phyloP scores from a whole-genome alignment of 2,329 filamentous ascomycete species.

The Sporothrix inflata region DNA sequence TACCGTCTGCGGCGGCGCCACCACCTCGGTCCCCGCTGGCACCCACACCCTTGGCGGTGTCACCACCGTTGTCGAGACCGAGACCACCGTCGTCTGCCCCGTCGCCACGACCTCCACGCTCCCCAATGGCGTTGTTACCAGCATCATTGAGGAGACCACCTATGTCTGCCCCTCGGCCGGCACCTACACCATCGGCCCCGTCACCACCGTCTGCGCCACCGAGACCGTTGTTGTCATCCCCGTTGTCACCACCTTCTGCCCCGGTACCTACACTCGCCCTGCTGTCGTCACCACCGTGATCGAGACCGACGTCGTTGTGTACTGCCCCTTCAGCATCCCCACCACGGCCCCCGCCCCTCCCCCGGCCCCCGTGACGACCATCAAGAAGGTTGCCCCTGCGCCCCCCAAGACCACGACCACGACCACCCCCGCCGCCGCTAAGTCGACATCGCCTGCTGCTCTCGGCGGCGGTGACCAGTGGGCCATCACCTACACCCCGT shows the following conservation, averaged over 20 bases:
- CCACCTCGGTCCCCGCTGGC: conserved; percentile 65
- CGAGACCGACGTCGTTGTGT: conserved; percentile 67
- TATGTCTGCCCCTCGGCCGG: conserved; percentile 50
- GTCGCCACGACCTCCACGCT: conserved; percentile 66
- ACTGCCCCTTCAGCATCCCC: conserved; percentile 67
- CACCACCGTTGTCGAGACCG: conserved; percentile 68
- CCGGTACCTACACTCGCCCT: conserved; percentile 74
- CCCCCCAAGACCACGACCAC: conserved; percentile 37
- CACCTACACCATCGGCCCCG: conserved; percentile 74
- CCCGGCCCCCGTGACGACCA: conserved; percentile 39
- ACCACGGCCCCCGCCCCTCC: conserved; percentile 33
- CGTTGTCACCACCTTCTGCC: conserved; percentile 63
- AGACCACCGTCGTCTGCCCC: conserved; percentile 71
- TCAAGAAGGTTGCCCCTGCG: conserved; percentile 22
- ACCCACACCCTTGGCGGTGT: conserved; percentile 72
- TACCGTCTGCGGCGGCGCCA: conserved; percentile 66
- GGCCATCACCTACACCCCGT: conserved; percentile 82
- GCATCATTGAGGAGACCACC: conserved; percentile 46
- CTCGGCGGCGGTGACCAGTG: conserved; percentile 59
- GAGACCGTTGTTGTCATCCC: conserved; percentile 66
- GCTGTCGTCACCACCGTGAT: conserved; percentile 69
- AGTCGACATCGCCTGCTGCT: conserved; percentile 39
- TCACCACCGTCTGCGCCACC: conserved; percentile 57
- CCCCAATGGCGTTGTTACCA: conserved; percentile 60
- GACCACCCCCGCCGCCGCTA: conserved; percentile 34